Evolutionary conservation across 441 rosid species (phyloP).

Genomic region (Erodium texanum): DNA sequence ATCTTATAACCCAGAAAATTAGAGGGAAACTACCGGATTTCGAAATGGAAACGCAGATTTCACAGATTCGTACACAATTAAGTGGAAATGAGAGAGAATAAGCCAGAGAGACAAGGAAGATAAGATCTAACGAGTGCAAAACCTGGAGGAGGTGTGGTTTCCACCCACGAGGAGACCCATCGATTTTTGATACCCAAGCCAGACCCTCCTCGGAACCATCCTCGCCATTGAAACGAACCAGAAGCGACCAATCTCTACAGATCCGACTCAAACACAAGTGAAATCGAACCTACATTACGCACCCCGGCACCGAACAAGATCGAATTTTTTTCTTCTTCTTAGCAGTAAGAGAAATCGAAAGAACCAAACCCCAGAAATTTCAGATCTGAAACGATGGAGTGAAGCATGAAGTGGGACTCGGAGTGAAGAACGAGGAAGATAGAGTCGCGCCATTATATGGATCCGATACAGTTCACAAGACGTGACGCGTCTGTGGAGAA

Average conservation of each 20-base stretch:
- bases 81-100: slow-evolving; percentile 18
- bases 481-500: neutral
- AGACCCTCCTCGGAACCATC: slow-evolving; percentile 45
- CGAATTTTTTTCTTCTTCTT: neutral
- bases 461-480: neutral
- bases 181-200: slow-evolving; percentile 55
- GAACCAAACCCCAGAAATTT: neutral
- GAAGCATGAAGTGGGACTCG: neutral
- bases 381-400: neutral
- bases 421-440: neutral
- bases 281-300: slow-evolving; percentile 3
- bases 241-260: neutral
- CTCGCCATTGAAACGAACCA: slow-evolving; percentile 29
- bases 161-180: slow-evolving; percentile 87
- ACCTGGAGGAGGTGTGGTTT: slow-evolving; percentile 80
- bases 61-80: neutral
- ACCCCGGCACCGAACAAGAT: neutral
- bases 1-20: neutral
- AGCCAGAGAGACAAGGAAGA: slow-evolving; percentile 17
- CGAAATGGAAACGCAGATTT: neutral
- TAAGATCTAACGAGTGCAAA: slow-evolving; percentile 53
- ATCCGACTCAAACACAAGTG: no score
- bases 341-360: neutral
- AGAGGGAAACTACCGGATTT: neutral
- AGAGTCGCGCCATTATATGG: neutral